Evolutionary conservation across 495 filamentous ascomycete genomes (phyloP).

Genomic region (Penicillium simplicissimum): DNA sequence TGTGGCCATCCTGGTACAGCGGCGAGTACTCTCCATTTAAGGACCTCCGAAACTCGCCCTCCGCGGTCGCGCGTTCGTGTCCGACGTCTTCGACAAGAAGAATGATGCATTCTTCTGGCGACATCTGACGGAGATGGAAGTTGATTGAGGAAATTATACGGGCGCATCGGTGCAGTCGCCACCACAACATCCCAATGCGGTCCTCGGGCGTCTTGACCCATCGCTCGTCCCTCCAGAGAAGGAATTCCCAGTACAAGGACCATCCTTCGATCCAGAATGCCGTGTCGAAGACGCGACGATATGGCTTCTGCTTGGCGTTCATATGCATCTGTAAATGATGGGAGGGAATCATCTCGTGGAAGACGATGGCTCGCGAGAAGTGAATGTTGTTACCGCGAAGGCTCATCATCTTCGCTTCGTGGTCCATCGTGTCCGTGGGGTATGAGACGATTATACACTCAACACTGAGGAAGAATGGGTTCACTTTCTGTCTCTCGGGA

Average conservation of each 20-base stretch:
- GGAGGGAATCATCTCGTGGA: constrained; percentile 58
- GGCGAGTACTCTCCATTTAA: constrained; percentile 49
- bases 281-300: constrained; percentile 50
- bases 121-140: constrained; percentile 51
- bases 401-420: constrained; percentile 52
- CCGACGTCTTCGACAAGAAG: constrained; percentile 40
- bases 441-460: constrained; percentile 50
- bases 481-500: constrained; percentile 47
- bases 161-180: constrained; percentile 54
- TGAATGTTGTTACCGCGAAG: constrained; percentile 55
- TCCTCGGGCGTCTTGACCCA: constrained; percentile 47
- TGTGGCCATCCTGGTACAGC: constrained; percentile 54
- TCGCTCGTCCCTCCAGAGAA: constrained; percentile 38
- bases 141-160: constrained; percentile 53
- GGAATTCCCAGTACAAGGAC: constrained; percentile 56
- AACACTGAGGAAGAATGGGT: constrained; percentile 57
- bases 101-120: constrained; percentile 50
- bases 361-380: constrained; percentile 52
- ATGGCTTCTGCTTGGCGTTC: constrained; percentile 41
- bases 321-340: constrained; percentile 52
- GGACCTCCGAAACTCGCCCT: constrained; percentile 53
- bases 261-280: constrained; percentile 58
- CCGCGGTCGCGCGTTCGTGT: constrained; percentile 55
- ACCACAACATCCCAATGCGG: constrained; percentile 50
- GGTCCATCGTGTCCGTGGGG: constrained; percentile 48